phyloP scores from a whole-genome alignment of 2,329 filamentous ascomycete species.

The Thielaviopsis populi region DNA sequence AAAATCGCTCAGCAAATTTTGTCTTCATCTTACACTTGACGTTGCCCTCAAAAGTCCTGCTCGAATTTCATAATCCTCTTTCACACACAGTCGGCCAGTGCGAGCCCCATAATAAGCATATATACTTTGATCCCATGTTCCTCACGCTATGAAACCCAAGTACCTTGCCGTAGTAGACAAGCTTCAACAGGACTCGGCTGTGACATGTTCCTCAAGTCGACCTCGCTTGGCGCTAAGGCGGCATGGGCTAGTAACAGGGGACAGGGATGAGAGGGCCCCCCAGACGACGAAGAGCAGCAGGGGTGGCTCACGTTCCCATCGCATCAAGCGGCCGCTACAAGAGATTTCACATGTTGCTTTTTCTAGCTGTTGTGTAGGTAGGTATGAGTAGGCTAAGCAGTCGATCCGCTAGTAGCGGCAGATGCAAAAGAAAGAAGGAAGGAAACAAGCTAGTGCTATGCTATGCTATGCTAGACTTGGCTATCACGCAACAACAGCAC shows the following conservation, averaged over 20 bases:
- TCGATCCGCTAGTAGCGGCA: not conserved
- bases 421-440: not conserved
- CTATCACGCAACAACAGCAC: not conserved
- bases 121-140: slow-evolving; percentile 4
- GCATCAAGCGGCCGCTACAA: not conserved
- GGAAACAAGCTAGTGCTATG: not conserved
- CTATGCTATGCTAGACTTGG: not conserved
- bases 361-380: not conserved
- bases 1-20: slow-evolving; percentile 3
- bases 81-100: not conserved
- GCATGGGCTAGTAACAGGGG: not conserved
- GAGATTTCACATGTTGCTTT: not conserved
- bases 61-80: not conserved
- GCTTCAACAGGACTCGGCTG: slow-evolving; percentile 2
- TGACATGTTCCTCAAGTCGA: slow-evolving; percentile 2
- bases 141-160: not conserved
- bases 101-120: not conserved
- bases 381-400: not conserved
- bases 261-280: not conserved
- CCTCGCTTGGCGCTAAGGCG: not conserved
- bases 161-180: slow-evolving; percentile 2
- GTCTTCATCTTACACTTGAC: not conserved
- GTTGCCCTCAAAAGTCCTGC: not conserved
- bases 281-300: not conserved
- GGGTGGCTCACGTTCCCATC: not conserved